These are phyloP conservation scores for Cylindrotheca fusiformis DNA, from an alignment of 108 stramenopile species.

Conservation along the genomic window DNA sequence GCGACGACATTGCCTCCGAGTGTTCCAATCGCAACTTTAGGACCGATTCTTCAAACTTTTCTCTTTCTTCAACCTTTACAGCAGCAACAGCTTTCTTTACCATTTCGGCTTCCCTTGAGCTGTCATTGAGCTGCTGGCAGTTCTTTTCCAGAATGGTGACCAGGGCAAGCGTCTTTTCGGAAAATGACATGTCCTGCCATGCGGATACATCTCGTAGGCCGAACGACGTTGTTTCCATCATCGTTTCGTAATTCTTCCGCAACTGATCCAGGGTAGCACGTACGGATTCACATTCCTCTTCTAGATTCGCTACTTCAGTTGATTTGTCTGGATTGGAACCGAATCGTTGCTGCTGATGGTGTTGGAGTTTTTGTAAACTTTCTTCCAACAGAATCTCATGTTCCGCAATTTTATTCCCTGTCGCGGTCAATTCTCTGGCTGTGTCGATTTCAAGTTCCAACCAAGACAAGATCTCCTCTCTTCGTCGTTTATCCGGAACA, in stretches of 20 bases:
- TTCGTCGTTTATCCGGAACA: neutral
- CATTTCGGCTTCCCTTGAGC: too few species aligned
- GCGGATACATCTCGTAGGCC: neutral
- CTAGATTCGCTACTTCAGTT: too few species aligned
- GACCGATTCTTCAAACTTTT: constrained; percentile 7
- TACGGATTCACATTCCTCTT: constrained; percentile 13
- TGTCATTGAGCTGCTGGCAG: too few species aligned
- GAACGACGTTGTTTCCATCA: neutral
- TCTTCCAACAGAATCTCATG: constrained; percentile 12
- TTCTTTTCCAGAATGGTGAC: too few species aligned
- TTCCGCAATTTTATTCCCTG: neutral
- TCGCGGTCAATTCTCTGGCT: neutral
- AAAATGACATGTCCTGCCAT: neutral
- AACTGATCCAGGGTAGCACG: neutral
- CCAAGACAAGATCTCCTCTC: neutral
- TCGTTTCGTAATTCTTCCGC: neutral
- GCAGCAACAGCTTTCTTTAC: neutral
- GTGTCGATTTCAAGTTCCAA: neutral
- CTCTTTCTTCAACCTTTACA: neutral
- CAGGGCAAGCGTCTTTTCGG: neutral
- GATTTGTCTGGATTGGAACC: too few species aligned
- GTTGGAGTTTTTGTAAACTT: too few species aligned
- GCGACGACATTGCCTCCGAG: constrained; percentile 45
- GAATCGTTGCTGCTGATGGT: too few species aligned
- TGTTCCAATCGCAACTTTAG: constrained; percentile 51